Percentiles rank a stretch among this genome's conserved stretches.
phyloP scores from a whole-genome alignment of 1,139 yeast genomes.

The Saccharomyces hybrid region DNA sequence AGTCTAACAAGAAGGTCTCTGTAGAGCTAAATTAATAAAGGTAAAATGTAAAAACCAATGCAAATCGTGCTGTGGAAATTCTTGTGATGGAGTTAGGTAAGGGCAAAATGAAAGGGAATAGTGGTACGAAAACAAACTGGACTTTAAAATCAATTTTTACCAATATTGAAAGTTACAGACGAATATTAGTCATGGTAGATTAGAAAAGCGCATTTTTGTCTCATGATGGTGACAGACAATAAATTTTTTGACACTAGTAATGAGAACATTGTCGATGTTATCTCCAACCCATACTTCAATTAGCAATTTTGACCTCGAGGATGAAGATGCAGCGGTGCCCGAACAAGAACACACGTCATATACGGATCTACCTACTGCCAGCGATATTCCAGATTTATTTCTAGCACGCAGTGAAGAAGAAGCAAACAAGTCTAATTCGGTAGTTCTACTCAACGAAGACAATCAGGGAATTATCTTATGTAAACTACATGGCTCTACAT shows the following conservation, averaged over 20 bases:
- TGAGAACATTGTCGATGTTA: conserved; percentile 45
- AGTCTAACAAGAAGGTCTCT: conserved; percentile 14
- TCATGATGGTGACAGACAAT: conserved; percentile 64
- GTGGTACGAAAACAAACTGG: conserved; percentile 29
- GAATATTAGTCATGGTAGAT: conserved; percentile 65
- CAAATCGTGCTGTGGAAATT: conserved; percentile 23
- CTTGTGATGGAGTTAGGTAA: conserved; percentile 23
- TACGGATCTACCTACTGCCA: conserved; percentile 6
- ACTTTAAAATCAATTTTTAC: conserved; percentile 26
- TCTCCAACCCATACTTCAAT: conserved; percentile 52
- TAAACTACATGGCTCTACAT: not conserved
- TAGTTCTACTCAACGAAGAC: not conserved
- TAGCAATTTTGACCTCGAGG: conserved; percentile 33
- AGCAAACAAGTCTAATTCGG: not conserved
- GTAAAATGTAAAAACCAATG: conserved; percentile 39
- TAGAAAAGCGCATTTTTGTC: conserved; percentile 50
- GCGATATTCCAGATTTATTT: not conserved
- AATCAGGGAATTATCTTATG: not conserved
- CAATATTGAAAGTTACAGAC: conserved; percentile 40
- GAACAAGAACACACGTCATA: conserved; percentile 13
- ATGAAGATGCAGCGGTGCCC: conserved; percentile 13
- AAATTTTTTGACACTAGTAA: conserved; percentile 39
- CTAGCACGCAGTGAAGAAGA: not conserved
- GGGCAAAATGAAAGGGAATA: conserved; percentile 13
- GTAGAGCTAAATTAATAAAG: conserved; percentile 38